Evolutionary conservation across 2,329 filamentous ascomycete species (phyloP), one percentile per base, ranked within the genome.

Genomic region (Ascochyta viciae-villosae): DNA sequence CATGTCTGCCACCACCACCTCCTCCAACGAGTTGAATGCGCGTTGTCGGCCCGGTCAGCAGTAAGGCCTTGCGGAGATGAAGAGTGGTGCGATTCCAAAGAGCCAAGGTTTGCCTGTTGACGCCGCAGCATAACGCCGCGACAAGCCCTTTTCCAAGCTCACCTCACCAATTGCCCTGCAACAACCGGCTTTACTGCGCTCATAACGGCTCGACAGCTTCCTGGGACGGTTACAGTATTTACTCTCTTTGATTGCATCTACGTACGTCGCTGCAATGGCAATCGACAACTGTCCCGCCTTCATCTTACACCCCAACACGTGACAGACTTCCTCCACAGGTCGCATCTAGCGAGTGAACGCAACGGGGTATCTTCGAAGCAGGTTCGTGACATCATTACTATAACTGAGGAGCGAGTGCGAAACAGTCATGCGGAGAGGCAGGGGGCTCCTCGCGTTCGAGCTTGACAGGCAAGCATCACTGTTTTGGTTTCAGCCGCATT

Each of bases 401-500:
- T 48, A 38, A 23, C 37, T 49, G 44, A 52, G 52, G 61, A 65
- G 57, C 60, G 65, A 69, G 50, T 49, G 60, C 63, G 42, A 59
- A 38, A 50, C 54, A 29, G 27, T 49, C n/a, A 49, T 16, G 27
- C 34, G 43, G 51, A 62, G 61, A 47, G 61, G 55, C 43, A 46
- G 42, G 52, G 54, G 34, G 26, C 26, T 37, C 42, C 46, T 39
- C 50, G 46, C 6, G 22, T 43, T 45, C 33, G 50, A 40, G 35
- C 7, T 33, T 54, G 47, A 42, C 31, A 29, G 19, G 31, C 41
- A 27, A 22, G 39, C 31, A 43, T 41, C 26, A 16, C 15, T 34
- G 9, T 51, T 26, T 50, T 65, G 43, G 38, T 50, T 65, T 66
- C 19, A 76, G 48, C 70, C 67, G 58, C 73, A 76, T 55, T 74